Evolutionary conservation across 495 filamentous ascomycete genomes (phyloP).

Genomic region (Podospora conica): DNA sequence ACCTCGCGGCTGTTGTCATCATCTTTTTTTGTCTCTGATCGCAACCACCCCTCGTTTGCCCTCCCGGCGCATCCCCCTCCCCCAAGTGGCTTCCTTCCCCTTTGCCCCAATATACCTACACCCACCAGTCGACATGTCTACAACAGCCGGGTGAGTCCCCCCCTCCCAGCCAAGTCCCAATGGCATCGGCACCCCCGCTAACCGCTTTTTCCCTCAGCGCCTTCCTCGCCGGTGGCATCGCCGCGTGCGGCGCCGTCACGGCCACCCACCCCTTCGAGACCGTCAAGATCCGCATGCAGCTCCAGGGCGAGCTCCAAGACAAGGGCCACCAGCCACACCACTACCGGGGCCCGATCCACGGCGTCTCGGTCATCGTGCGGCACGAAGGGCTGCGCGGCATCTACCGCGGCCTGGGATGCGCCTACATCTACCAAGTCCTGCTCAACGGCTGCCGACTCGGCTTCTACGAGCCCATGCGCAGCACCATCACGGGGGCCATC

Average conservation of each 20-base stretch:
- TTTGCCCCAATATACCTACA: background rate
- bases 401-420: conserved; percentile 83
- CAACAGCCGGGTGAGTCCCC: conserved; percentile 39
- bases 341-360: conserved; percentile 91
- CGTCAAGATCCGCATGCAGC: conserved; percentile 96
- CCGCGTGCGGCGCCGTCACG: conserved; percentile 94
- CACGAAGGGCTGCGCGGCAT: conserved; percentile 86
- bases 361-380: conserved; percentile 79
- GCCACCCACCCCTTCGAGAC: conserved; percentile 98
- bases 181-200: conserved; percentile 6
- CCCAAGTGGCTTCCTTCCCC: background rate
- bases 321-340: conserved; percentile 76
- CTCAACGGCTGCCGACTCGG: conserved; percentile 95
- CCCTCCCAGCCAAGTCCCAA: background rate
- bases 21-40: background rate
- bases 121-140: conserved; percentile 32
- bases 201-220: conserved; percentile 35
- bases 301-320: conserved; percentile 90
- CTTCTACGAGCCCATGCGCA: conserved; percentile 94
- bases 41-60: background rate
- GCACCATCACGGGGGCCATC: conserved; percentile 53
- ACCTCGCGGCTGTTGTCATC: background rate
- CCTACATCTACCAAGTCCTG: conserved; percentile 95
- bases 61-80: background rate
- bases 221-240: conserved; percentile 93